phyloP scores from a whole-genome alignment of 2,329 filamentous ascomycete species.

The Paracoccidioides brasiliensis region DNA sequence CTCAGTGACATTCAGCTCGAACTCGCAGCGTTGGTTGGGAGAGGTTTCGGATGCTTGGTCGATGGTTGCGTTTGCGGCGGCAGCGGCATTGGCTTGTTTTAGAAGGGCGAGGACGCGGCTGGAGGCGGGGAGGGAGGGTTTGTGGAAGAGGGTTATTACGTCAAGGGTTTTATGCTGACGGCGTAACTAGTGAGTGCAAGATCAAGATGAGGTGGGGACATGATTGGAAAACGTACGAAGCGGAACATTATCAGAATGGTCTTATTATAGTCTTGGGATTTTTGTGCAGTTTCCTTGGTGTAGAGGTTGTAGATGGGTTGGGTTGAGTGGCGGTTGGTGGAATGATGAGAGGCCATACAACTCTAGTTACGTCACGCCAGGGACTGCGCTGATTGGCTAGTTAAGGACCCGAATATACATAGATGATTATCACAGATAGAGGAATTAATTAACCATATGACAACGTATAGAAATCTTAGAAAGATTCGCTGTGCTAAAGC shows the following conservation, averaged over 20 bases:
- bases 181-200: not conserved
- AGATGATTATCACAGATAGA: too few relatives aligned
- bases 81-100: slow-evolving; percentile 63
- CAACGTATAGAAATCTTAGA: too few relatives aligned
- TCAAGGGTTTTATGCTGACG: slow-evolving; percentile 64
- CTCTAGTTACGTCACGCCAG: too few relatives aligned
- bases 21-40: slow-evolving; percentile 52
- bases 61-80: slow-evolving; percentile 53
- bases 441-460: too few relatives aligned
- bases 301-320: not conserved
- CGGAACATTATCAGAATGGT: slow-evolving; percentile 7
- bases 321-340: too few relatives aligned
- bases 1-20: slow-evolving; percentile 78
- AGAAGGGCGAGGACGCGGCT: slow-evolving; percentile 60
- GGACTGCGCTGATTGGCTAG: too few relatives aligned
- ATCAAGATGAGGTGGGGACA: not conserved
- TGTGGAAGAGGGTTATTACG: slow-evolving; percentile 93
- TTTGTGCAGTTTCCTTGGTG: not conserved
- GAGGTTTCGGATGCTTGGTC: slow-evolving; percentile 57
- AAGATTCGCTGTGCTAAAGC: too few relatives aligned
- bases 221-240: slow-evolving; percentile 1
- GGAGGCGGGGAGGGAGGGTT: slow-evolving; percentile 59
- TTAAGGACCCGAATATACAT: too few relatives aligned
- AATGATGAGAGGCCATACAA: too few relatives aligned
- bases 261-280: not conserved